Evolutionary conservation across 148 eudicot species (phyloP).

Genomic region (Nepenthes gracilis): DNA sequence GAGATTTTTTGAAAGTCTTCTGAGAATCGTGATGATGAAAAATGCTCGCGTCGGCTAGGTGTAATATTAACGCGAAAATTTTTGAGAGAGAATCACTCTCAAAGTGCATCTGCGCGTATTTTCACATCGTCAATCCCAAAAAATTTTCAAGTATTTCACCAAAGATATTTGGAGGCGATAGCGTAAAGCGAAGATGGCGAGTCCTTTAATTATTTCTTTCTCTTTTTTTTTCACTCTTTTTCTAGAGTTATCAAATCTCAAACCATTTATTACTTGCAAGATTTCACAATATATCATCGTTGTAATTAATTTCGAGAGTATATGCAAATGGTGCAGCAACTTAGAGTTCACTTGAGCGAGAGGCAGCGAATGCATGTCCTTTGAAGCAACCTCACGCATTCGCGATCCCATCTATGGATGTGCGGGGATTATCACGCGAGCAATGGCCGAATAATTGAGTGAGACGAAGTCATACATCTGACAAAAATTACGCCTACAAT

Average conservation of each 20-base stretch:
- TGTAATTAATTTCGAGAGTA: too few relatives aligned
- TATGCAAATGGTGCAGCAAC: constrained; percentile 18
- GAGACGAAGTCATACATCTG: too few relatives aligned
- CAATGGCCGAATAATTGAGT: too few relatives aligned
- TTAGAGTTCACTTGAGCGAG: constrained; percentile 15
- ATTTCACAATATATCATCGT: too few relatives aligned
- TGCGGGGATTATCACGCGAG: constrained; percentile 22
- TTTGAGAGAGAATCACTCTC: too few relatives aligned
- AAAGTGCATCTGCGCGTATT: too few relatives aligned
- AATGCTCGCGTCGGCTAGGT: too few relatives aligned
- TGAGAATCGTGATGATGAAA: too few relatives aligned
- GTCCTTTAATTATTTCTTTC: constrained; percentile 6
- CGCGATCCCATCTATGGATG: constrained; percentile 33
- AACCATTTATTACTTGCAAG: too few relatives aligned
- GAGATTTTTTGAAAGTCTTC: too few relatives aligned
- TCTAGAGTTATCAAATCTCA: neutral
- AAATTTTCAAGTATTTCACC: constrained; percentile 35
- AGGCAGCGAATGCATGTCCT: constrained; percentile 27
- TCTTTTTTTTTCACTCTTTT: neutral
- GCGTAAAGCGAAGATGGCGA: too few relatives aligned
- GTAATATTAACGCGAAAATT: too few relatives aligned
- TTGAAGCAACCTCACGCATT: constrained; percentile 28
- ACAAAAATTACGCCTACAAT: constrained; percentile 24
- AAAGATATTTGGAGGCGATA: constrained; percentile 46
- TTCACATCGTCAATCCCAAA: constrained; percentile 22